These are phyloP conservation scores for Brettanomyces nanus DNA, from an alignment of 805 yeast genomes.

Conservation along the genomic window DNA sequence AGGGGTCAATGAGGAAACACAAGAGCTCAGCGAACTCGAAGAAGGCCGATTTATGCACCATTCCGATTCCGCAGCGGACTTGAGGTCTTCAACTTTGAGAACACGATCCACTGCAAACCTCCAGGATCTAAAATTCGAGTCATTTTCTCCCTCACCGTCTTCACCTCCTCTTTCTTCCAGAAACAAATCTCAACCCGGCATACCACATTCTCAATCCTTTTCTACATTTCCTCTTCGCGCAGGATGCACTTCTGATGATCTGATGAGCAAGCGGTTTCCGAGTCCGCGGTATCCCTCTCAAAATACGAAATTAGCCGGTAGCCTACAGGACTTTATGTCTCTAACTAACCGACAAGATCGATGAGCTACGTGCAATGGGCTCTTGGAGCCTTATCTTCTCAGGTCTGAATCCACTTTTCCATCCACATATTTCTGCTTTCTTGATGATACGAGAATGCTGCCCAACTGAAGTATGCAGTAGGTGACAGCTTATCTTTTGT, in stretches of 20 bases:
- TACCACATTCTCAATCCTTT: conserved; percentile 4
- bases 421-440: too few relatives aligned
- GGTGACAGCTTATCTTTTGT: too few relatives aligned
- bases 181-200: background rate
- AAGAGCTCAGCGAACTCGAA: conserved; percentile 9
- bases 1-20: conserved; percentile 9
- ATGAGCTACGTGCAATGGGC: too few relatives aligned
- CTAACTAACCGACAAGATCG: too few relatives aligned
- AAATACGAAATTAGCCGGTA: too few relatives aligned
- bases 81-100: conserved; percentile 13
- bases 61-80: conserved; percentile 4
- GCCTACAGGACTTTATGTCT: too few relatives aligned
- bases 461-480: too few relatives aligned
- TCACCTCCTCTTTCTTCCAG: background rate
- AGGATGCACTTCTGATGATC: background rate
- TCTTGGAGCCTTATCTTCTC: too few relatives aligned
- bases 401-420: too few relatives aligned
- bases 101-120: conserved; percentile 25
- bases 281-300: background rate
- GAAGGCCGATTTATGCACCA: conserved; percentile 10
- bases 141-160: background rate
- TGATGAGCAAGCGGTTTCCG: conserved; percentile 2
- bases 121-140: conserved; percentile 10
- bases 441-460: too few relatives aligned
- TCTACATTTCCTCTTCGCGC: conserved; percentile 1